Conservation (phyloP, 495 filamentous ascomycete genomes). For the Neurospora sp. region DNA sequence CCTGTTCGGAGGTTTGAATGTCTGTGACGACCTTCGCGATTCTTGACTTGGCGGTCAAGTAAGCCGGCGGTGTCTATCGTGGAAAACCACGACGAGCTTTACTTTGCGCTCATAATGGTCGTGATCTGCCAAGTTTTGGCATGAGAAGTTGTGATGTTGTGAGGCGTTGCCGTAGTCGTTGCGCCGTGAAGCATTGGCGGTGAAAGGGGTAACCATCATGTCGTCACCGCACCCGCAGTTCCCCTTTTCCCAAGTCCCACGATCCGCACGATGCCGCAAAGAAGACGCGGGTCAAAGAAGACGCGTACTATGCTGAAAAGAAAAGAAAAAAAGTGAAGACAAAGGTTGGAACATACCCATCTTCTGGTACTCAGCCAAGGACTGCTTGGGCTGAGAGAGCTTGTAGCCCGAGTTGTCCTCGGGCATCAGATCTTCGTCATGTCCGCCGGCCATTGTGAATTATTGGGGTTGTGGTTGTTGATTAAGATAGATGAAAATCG, state of each 20-base stretch:
- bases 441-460: slow-evolving; percentile 49
- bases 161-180: not conserved
- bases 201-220: not conserved
- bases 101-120: not conserved
- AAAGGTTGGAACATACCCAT: slow-evolving; percentile 57
- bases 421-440: slow-evolving; percentile 78
- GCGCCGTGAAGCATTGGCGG: not conserved
- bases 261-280: not conserved
- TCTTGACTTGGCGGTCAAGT: not conserved
- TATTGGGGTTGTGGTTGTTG: slow-evolving; percentile 10
- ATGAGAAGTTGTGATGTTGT: not conserved
- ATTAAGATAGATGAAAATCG: not conserved
- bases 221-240: not conserved
- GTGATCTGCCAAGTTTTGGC: not conserved
- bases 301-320: not conserved
- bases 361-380: slow-evolving; percentile 79
- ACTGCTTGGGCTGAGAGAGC: slow-evolving; percentile 91
- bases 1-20: not conserved
- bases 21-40: not conserved
- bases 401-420: slow-evolving; percentile 91
- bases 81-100: not conserved
- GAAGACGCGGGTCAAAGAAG: not conserved
- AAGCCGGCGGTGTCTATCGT: not conserved
- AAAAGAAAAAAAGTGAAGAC: slow-evolving; percentile 4
- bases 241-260: not conserved